Base-by-base conservation (phyloP, 495 filamentous ascomycete species). In the Neurospora sp. region DNA sequence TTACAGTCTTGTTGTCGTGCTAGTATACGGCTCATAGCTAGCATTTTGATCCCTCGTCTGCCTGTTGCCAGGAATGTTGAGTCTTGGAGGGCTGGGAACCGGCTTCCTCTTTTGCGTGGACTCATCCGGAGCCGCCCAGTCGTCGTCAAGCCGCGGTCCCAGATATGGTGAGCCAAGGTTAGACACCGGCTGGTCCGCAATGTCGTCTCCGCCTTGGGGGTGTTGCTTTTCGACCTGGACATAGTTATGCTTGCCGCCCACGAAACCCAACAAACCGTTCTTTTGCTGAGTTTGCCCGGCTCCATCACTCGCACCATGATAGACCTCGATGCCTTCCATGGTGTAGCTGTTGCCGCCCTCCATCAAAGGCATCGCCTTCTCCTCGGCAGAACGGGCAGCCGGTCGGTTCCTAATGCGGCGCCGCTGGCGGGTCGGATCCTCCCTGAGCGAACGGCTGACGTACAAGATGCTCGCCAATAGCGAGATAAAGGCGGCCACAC, bases 161-260 rank as follows among this genome's bases (percentile, higher is more conserved):
- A 72, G 59, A 27, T 70, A 35, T 18, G 70, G 40, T 5, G 39
- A 72, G 54, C 42, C 46, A 69, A 27, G 42, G 23, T 23, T 20
- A 4, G 27, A 48, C 71, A 31, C 40, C 46, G 48, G 69, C 41
- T 69, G 75, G 18, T 46, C 54, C n/a, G 37, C 20, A 27, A 71
- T 54, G 54, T 70, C 59, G 35, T 39, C 40, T 42, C 72, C 71
- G 18, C 71, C 39, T 18, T 77, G 54, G 18, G 72, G 71, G 23
- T 62, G 75, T 42, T 81, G 79, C 66, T 77, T 76, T 59, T 83
- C 81, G 69, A 83, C 71, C 73, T 80, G 79, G 12, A 78, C 77
- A 44, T 84, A 84, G 69, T 78, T 80, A 72, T 81, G 81, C 4
- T 73, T 76, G 11, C 71, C 27, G 14, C 27, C 27, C 12, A 66